Percentiles rank a stretch among this genome's conserved stretches.
Evolutionary conservation across 768 basidiomycete species (phyloP).

Genomic region (Crassisporium funariophilum): DNA sequence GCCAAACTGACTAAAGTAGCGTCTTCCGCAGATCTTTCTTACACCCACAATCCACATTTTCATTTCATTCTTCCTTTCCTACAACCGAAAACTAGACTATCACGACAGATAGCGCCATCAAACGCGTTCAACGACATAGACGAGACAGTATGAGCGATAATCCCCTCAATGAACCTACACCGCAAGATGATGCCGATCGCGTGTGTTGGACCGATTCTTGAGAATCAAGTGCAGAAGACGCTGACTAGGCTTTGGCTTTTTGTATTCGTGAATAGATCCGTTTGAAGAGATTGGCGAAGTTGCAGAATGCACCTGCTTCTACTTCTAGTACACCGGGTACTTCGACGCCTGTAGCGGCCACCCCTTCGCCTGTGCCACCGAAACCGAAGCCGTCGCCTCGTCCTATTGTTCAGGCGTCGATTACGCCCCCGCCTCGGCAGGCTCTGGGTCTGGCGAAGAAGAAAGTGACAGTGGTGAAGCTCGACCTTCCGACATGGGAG

Average conservation of each 20-base stretch:
- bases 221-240: not conserved
- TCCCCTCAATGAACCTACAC: conserved; percentile 46
- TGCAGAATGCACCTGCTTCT: conserved; percentile 50
- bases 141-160: conserved; percentile 37
- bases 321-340: conserved; percentile 34
- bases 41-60: too few relatives aligned
- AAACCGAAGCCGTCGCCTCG: conserved; percentile 38
- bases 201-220: conserved; percentile 42
- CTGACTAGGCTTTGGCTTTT: not conserved
- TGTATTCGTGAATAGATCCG: conserved; percentile 67
- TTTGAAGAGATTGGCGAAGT: conserved; percentile 86
- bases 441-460: conserved; percentile 48
- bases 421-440: conserved; percentile 32
- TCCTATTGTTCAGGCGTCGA: conserved; percentile 31
- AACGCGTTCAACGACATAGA: conserved; percentile 1
- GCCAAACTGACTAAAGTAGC: too few relatives aligned
- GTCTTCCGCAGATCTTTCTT: too few relatives aligned
- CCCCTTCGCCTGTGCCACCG: conserved; percentile 20
- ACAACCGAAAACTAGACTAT: too few relatives aligned
- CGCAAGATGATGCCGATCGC: conserved; percentile 80
- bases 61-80: too few relatives aligned
- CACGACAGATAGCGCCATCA: too few relatives aligned
- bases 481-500: conserved; percentile 72
- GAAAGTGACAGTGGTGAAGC: conserved; percentile 44
- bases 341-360: conserved; percentile 25